Conservation (phyloP, 139 green algal species). For the Tetradesmus lagerheimii region DNA sequence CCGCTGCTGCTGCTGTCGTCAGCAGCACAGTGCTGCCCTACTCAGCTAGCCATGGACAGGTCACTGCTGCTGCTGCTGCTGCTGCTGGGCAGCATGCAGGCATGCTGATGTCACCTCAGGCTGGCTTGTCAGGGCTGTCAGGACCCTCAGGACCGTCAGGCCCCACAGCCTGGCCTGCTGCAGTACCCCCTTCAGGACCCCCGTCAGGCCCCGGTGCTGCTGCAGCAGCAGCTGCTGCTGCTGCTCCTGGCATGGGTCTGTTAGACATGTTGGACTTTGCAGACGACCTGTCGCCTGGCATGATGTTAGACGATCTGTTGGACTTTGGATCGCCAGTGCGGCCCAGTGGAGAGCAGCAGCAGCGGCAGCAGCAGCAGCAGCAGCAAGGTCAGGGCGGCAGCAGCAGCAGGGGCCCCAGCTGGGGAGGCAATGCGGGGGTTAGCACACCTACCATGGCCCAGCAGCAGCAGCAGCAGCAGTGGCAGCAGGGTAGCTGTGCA, state of each 20-base stretch:
- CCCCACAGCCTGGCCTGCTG: neutral
- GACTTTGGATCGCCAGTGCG: slow-evolving; percentile 28
- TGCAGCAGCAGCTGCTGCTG: neutral
- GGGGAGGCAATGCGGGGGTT: neutral
- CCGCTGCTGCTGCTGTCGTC: neutral
- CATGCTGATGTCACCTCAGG: neutral
- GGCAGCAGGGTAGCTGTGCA: neutral
- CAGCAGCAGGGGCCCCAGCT: slow-evolving; percentile 10
- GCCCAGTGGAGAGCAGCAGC: neutral
- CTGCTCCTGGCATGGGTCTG: neutral
- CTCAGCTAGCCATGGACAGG: too few species aligned
- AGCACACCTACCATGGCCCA: neutral
- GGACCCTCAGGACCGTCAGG: neutral
- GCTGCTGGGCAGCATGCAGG: neutral
- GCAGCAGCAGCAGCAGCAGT: slow-evolving; percentile 33
- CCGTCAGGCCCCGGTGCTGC: neutral
- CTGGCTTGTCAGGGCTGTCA: neutral
- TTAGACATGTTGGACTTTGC: slow-evolving; percentile 23
- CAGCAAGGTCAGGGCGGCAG: neutral
- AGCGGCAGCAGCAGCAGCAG: neutral
- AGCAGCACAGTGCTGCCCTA: too few species aligned
- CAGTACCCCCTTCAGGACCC: neutral
- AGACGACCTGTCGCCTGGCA: slow-evolving; percentile 12
- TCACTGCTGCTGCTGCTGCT: neutral
- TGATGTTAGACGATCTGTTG: slow-evolving; percentile 31